Conservation (phyloP, 2,329 filamentous ascomycete genomes). For the Diplocarpon rosae region DNA sequence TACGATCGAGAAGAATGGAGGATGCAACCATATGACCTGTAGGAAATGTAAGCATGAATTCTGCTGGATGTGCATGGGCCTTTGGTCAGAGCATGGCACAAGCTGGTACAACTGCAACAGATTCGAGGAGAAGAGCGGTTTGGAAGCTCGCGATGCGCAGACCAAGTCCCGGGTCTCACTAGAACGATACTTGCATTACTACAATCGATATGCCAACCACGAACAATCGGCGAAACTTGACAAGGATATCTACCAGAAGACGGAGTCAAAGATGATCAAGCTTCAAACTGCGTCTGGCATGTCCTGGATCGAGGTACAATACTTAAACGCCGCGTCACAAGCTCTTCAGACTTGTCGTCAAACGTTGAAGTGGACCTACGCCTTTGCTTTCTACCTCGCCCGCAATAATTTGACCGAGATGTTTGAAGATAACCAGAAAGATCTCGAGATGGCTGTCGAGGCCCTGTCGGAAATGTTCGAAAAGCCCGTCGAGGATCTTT, state of each 20-base stretch:
- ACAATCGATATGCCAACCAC: conserved; percentile 98
- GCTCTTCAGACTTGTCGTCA: conserved; percentile 94
- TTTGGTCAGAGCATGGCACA: conserved; percentile 97
- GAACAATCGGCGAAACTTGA: conserved; percentile 95
- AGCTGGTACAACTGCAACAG: conserved; percentile 99
- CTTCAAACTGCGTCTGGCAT: conserved; percentile 88
- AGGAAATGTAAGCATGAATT: conserved; percentile 94
- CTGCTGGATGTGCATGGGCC: conserved; percentile 99
- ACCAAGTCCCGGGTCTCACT: conserved; percentile 81
- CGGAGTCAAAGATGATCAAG: conserved; percentile 98
- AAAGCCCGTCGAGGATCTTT: conserved; percentile 80
- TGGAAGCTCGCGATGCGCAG: conserved; percentile 83
- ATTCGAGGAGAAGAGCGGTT: conserved; percentile 90
- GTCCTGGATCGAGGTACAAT: conserved; percentile 99
- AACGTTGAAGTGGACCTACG: conserved; percentile 98
- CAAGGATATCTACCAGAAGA: conserved; percentile 91
- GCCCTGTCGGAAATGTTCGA: conserved; percentile 98
- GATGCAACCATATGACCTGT: conserved; percentile 97
- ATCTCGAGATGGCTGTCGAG: conserved; percentile 94
- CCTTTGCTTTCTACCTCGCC: conserved; percentile 94
- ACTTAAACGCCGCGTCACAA: conserved; percentile 85
- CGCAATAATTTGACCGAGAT: conserved; percentile 94
- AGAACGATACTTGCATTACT: conserved; percentile 96
- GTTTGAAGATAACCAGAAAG: conserved; percentile 98
- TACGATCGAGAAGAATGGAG: conserved; percentile 97